phyloP scores from a whole-genome alignment of 768 basidiomycete species.

The Tylopilus sp. region DNA sequence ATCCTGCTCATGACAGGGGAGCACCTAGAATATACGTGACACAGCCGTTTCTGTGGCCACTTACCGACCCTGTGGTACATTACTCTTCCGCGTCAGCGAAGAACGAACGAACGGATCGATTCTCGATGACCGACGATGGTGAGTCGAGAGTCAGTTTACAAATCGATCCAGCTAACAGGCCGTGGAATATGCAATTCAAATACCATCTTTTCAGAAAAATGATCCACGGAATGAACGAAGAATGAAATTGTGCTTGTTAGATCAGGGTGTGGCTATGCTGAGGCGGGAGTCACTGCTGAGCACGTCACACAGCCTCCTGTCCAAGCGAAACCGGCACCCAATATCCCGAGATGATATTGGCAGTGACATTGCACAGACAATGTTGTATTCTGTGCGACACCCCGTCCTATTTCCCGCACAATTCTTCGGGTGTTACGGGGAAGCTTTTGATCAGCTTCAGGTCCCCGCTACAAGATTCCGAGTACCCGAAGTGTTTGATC shows the following conservation, averaged over 20 bases:
- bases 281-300: neutral
- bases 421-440: neutral
- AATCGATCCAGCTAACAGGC: neutral
- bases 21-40: neutral
- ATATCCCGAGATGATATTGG: neutral
- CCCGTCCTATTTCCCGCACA: neutral
- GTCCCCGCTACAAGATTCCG: neutral
- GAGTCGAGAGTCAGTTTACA: neutral
- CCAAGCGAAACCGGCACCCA: neutral
- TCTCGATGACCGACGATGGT: neutral
- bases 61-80: neutral
- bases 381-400: neutral
- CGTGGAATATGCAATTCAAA: neutral
- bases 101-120: neutral
- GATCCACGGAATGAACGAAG: neutral
- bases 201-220: neutral
- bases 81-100: no score
- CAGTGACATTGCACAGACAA: neutral
- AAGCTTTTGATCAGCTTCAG: neutral
- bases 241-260: neutral
- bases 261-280: neutral
- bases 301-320: neutral
- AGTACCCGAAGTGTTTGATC: constrained; percentile 20
- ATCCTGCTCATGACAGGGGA: neutral
- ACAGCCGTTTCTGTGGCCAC: neutral